phyloP scores from a whole-genome alignment of 208 protist genomes.

The Crithidia bombi region DNA sequence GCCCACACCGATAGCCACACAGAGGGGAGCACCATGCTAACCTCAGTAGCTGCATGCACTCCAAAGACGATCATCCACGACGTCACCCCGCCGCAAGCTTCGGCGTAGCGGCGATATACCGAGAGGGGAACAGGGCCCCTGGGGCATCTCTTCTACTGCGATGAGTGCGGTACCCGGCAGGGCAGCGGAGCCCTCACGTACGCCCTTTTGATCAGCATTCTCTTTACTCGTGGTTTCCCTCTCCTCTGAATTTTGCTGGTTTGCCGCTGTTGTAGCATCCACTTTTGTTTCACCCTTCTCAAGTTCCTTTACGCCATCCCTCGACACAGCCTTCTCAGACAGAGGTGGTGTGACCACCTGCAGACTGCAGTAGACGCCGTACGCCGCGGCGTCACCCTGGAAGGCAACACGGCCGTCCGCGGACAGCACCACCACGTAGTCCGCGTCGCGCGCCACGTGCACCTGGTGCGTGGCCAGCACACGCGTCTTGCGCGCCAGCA shows the following conservation, averaged over 20 bases:
- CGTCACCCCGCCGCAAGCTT: constrained; percentile 47
- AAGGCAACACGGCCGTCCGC: constrained; percentile 55
- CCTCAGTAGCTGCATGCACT: constrained; percentile 35
- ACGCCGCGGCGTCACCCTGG: constrained; percentile 34
- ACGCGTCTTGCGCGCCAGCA: constrained; percentile 78
- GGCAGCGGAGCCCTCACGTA: too few species aligned
- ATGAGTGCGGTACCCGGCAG: neutral
- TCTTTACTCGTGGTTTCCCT: too few species aligned
- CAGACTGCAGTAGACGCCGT: constrained; percentile 51
- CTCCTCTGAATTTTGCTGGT: too few species aligned
- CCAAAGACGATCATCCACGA: constrained; percentile 43
- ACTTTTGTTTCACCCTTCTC: too few species aligned
- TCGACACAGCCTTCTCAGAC: constrained; percentile 9
- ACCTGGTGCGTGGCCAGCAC: constrained; percentile 94
- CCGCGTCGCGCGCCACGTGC: constrained; percentile 72
- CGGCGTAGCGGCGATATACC: constrained; percentile 64
- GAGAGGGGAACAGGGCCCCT: constrained; percentile 45
- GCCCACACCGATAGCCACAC: too few species aligned
- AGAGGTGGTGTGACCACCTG: constrained; percentile 32
- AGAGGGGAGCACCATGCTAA: constrained; percentile 62
- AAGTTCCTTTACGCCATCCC: too few species aligned
- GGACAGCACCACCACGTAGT: constrained; percentile 89
- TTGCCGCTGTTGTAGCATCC: too few species aligned
- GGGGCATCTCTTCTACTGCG: constrained; percentile 1
- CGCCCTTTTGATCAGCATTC: too few species aligned